Evolutionary conservation across 177 flowering plant genomes (phyloP), one percentile per base, ranked within the genome.

Genomic region (Vitis hybrid): DNA sequence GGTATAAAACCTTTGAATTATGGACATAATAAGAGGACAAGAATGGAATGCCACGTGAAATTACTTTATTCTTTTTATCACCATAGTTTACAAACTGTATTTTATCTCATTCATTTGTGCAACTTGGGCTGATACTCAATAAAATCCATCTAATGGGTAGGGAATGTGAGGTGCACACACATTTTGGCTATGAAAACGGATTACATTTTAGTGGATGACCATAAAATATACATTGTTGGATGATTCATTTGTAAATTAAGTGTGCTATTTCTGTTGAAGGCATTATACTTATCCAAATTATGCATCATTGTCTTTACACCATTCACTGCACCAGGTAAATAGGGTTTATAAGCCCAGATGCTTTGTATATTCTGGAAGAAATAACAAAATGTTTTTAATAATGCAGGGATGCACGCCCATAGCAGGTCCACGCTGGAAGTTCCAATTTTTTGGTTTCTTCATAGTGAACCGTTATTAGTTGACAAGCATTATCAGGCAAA

Each of bases 401-500:
- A 58, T 84, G 79, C 84, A 95, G 99, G 98, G 11, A 71, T 72
- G 60, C 95, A 92, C 82, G 91, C 97, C 48, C 84, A 87, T 78
- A 87, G 94, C 79, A 83, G 97, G 70, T 91, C 94, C 59, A 90
- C 89, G 0, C 80, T 93, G 74, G 98, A 96, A 84, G 83, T 96
- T 78, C 99, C 99, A 14, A 85, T 96, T 19, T 93, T 96, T 76
- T 96, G 98, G 99, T 93, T 96, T 77, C 84, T 96, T 70, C 85
- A 93, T 72, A 79, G 79, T 59, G 99, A 96, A 39, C 93, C 97
- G 3, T 67, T 96, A 69, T 81, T 96, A 55, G 88, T 96, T 65
- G 98, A 96, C 87, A 96, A 90, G 77, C 91, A 96, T 78, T 93
- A 90, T 81, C 98, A 90, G 75, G 97, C 99, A 65, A 96, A 87